These are phyloP conservation scores for Takakia lepidozioides DNA, from an alignment of 225 moss, liverwort and hornwort genomes.

Conservation along the genomic window DNA sequence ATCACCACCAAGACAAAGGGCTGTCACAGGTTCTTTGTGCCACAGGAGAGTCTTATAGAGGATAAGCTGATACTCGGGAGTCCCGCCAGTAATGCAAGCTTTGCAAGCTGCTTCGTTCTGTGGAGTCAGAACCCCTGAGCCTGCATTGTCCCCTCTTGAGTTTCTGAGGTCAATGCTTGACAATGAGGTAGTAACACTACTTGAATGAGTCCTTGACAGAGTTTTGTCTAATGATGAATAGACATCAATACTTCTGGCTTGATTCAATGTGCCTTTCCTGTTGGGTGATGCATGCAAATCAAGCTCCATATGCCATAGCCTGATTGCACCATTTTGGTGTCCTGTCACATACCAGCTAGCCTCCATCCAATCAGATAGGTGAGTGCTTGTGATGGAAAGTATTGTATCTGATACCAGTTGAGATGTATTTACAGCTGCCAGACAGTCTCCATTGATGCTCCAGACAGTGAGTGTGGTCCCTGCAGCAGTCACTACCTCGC, in stretches of 20 bases:
- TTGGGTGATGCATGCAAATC: constrained; percentile 31
- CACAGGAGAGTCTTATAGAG: constrained; percentile 67
- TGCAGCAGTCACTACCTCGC: constrained; percentile 91
- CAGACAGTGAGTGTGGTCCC: constrained; percentile 78
- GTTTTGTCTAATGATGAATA: constrained; percentile 26
- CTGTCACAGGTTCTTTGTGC: constrained; percentile 93
- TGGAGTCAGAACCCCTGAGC: constrained; percentile 22
- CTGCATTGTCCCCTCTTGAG: too few species aligned
- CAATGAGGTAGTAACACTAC: constrained; percentile 14
- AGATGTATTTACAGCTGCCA: constrained; percentile 82
- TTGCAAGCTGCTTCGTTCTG: constrained; percentile 17
- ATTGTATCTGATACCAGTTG: constrained; percentile 55
- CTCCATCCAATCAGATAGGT: constrained; percentile 81
- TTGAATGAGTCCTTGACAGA: constrained; percentile 12
- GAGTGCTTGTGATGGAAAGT: constrained; percentile 81
- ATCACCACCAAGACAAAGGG: constrained; percentile 69
- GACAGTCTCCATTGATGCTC: constrained; percentile 96
- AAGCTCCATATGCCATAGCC: constrained; percentile 82
- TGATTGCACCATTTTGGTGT: constrained; percentile 79
- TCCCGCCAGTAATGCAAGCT: constrained; percentile 57
- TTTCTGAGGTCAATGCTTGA: constrained; percentile 26
- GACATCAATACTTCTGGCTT: constrained; percentile 30
- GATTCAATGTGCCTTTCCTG: constrained; percentile 22
- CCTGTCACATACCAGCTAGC: constrained; percentile 95
- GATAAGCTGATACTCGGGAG: constrained; percentile 81